Conservation (phyloP, 306 rosid species). For the Adenanthera pavonina region DNA sequence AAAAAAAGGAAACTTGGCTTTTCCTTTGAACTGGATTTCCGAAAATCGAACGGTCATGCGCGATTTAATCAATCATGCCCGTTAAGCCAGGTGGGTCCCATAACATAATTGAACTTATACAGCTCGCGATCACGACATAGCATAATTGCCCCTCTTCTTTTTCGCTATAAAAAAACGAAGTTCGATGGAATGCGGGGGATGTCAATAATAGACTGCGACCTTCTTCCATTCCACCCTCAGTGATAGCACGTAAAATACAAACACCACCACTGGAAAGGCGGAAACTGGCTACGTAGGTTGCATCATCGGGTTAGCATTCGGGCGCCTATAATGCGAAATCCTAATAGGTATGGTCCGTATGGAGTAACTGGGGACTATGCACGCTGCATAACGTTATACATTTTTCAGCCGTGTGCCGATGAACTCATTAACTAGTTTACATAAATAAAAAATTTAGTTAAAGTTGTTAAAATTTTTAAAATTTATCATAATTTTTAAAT, state of each 20-base stretch:
- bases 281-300: background rate
- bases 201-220: background rate
- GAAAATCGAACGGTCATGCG: conserved; percentile 11
- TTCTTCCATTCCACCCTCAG: background rate
- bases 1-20: no score
- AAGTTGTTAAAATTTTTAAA: no score
- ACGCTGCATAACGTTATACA: no score
- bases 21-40: background rate
- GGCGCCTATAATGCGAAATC: no score
- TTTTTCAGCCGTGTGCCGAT: no score
- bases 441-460: no score
- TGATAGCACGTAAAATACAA: background rate
- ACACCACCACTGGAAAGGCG: background rate
- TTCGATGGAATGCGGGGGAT: background rate
- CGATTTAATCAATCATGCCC: background rate
- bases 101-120: background rate
- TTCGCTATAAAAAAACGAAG: background rate
- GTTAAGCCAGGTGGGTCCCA: conserved; percentile 18
- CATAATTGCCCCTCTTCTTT: background rate
- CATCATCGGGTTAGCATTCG: background rate
- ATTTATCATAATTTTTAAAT: no score
- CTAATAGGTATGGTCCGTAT: no score
- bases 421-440: no score
- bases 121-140: background rate
- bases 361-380: no score